These are phyloP conservation scores for Seiridium cupressi DNA, from an alignment of 2,329 filamentous ascomycete species.

Conservation along the genomic window DNA sequence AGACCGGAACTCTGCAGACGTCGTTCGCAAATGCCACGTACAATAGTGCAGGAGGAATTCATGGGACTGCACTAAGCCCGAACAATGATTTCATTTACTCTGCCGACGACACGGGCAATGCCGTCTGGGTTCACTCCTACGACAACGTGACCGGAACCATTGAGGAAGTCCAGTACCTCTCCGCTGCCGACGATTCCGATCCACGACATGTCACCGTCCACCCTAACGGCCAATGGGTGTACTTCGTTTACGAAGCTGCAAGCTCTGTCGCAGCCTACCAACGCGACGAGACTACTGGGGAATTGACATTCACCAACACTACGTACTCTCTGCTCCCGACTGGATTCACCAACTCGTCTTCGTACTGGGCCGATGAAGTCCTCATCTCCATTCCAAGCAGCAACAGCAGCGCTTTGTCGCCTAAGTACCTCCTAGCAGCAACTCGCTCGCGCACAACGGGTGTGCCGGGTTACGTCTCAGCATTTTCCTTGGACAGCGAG, in stretches of 20 bases:
- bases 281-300: conserved; percentile 17
- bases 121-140: conserved; percentile 26
- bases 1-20: conserved; percentile 13
- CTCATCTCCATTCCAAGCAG: conserved; percentile 15
- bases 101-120: conserved; percentile 28
- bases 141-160: conserved; percentile 17
- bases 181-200: conserved; percentile 18
- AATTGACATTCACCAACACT: conserved; percentile 14
- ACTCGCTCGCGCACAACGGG: conserved; percentile 16
- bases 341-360: conserved; percentile 17
- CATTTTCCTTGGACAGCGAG: conserved; percentile 21
- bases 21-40: conserved; percentile 17
- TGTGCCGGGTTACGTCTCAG: conserved; percentile 25
- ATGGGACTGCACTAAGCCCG: conserved; percentile 21
- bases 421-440: conserved; percentile 20
- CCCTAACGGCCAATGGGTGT: conserved; percentile 24
- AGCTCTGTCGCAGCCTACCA: conserved; percentile 22
- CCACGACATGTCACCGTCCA: conserved; percentile 26
- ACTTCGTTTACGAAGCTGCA: conserved; percentile 24
- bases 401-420: conserved; percentile 8
- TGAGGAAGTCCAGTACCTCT: conserved; percentile 17
- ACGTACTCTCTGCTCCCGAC: conserved; percentile 7
- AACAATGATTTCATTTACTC: conserved; percentile 26
- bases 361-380: conserved; percentile 24
- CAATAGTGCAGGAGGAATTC: conserved; percentile 19